Percentiles rank a stretch among this genome's conserved stretches.
Conservation (phyloP, 2,329 filamentous ascomycete genomes). For the Colletotrichum zoysiae region DNA sequence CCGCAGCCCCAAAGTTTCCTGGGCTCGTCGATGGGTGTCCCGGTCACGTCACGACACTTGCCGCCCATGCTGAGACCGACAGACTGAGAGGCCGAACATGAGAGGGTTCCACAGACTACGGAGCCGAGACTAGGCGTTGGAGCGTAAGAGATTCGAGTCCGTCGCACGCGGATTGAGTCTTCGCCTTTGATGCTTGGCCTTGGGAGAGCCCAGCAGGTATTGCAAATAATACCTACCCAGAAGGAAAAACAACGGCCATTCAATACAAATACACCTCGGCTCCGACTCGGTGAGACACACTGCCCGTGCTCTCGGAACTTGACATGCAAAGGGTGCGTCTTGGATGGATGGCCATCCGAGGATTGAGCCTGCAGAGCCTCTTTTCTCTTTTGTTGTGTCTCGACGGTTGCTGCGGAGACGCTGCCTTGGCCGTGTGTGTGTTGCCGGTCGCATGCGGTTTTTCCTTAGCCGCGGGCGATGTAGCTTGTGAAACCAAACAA, state of each 20-base stretch:
- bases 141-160: background rate
- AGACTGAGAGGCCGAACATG: conserved; percentile 26
- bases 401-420: conserved; percentile 13
- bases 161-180: background rate
- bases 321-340: conserved; percentile 11
- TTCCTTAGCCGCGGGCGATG: background rate
- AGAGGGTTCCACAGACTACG: conserved; percentile 1
- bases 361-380: background rate
- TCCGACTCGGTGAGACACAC: background rate
- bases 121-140: conserved; percentile 2
- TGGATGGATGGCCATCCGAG: conserved; percentile 2
- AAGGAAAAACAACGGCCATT: background rate
- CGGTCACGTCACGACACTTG: conserved; percentile 17
- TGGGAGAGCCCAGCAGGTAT: conserved; percentile 1
- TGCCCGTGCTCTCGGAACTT: conserved; percentile 13
- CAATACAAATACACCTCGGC: background rate
- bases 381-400: background rate
- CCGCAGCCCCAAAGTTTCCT: conserved; percentile 10
- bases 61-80: conserved; percentile 25
- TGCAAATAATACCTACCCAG: background rate
- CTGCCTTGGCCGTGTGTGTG: background rate
- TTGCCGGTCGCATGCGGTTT: background rate
- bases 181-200: background rate
- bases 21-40: background rate
- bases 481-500: background rate